Percentiles rank a stretch among this genome's conserved stretches.
Conservation (phyloP, 2,329 filamentous ascomycete genomes). For the Fusarium sacchari region DNA sequence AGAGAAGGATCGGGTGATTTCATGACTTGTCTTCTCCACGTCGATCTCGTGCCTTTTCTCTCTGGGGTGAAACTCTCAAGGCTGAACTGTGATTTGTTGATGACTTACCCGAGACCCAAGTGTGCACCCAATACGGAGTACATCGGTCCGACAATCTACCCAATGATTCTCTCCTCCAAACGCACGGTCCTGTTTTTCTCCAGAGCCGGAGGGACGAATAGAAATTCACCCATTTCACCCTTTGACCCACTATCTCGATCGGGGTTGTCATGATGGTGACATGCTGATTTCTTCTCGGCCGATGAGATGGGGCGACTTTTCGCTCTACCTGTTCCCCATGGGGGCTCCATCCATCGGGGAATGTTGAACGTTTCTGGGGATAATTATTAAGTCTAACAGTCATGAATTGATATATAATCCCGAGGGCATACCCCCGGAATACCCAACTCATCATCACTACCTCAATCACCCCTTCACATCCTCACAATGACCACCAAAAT, state of each 20-base stretch:
- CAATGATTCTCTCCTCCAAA: neutral
- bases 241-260: neutral
- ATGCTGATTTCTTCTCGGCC: neutral
- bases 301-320: neutral
- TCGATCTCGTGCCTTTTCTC: neutral
- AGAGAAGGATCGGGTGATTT: neutral
- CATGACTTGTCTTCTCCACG: neutral
- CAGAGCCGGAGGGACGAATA: neutral
- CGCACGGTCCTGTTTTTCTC: neutral
- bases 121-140: fast-evolving
- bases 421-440: neutral
- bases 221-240: constrained; percentile 20
- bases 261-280: neutral
- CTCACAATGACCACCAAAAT: constrained; percentile 2
- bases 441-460: neutral
- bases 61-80: neutral
- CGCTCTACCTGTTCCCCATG: neutral
- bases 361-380: neutral
- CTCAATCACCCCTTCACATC: neutral
- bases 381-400: fast-evolving
- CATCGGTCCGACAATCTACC: constrained; percentile 7
- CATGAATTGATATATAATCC: neutral
- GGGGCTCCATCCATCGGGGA: neutral
- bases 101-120: neutral
- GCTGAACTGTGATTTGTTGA: constrained; percentile 28